A percentile compares a stretch with the other conserved stretches of the same genome.
Evolutionary conservation across 2,329 filamentous ascomycete species (phyloP).

Genomic region (Beauveria scarabaeidicola): DNA sequence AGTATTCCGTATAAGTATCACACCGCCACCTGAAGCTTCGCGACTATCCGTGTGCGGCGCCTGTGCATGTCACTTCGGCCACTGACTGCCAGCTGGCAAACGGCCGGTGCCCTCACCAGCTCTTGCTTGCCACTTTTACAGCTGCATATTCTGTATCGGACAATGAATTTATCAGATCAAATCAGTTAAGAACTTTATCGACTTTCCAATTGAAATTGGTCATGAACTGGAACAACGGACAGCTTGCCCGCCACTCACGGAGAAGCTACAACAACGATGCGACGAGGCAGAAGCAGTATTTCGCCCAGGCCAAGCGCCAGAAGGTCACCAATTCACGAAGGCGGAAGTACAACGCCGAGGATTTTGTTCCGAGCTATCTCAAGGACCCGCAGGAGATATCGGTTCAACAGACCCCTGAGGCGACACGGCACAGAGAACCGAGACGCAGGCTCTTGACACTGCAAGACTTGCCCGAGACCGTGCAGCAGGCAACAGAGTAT

Average conservation of each 20-base stretch:
- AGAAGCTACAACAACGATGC: conserved; percentile 25
- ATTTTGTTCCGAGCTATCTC: conserved; percentile 23
- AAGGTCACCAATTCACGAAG: not conserved
- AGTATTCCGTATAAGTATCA: too few species aligned
- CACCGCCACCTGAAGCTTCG: too few species aligned
- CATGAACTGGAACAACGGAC: conserved; percentile 37
- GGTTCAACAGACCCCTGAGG: not conserved
- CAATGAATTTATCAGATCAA: not conserved
- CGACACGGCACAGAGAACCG: not conserved
- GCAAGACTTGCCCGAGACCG: not conserved
- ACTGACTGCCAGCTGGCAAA: conserved; percentile 7
- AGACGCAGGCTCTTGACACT: not conserved
- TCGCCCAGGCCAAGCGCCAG: conserved; percentile 23
- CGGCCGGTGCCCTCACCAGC: not conserved
- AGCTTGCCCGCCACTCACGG: conserved; percentile 28
- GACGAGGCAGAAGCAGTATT: conserved; percentile 29
- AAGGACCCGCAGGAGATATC: not conserved
- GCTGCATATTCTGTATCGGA: not conserved
- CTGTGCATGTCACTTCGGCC: not conserved
- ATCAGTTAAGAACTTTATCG: not conserved
- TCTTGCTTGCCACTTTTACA: not conserved
- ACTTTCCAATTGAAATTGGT: not conserved
- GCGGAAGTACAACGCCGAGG: not conserved
- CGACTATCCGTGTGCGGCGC: not conserved
- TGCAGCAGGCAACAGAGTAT: not conserved